Conservation (phyloP, 2,329 filamentous ascomycete species). For the Gaeumannomyces tritici region DNA sequence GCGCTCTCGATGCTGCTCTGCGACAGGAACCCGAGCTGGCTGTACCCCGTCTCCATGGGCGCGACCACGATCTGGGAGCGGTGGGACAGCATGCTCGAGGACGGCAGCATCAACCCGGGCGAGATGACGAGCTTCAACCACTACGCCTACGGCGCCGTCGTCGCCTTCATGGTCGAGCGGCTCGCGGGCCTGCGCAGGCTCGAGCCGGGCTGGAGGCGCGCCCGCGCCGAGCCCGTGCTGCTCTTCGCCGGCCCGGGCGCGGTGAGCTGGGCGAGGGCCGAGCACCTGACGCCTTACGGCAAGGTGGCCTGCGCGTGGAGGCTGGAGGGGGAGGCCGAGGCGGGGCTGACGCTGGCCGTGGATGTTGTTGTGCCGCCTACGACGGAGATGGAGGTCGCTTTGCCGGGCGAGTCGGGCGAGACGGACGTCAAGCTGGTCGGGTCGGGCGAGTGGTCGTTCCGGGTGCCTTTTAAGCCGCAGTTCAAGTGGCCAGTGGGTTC, state of each 20-base stretch:
- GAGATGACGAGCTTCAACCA: constrained; percentile 32
- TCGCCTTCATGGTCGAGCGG: constrained; percentile 24
- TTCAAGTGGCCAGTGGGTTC: neutral
- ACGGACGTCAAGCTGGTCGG: neutral
- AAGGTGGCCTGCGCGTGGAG: constrained; percentile 18
- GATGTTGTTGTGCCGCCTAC: neutral
- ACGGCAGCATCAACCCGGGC: constrained; percentile 25
- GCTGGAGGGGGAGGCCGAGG: constrained; percentile 7
- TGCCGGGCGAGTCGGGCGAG: neutral
- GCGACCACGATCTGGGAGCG: constrained; percentile 31
- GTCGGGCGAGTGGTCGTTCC: neutral
- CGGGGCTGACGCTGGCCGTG: neutral
- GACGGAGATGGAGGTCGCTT: neutral
- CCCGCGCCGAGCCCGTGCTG: constrained; percentile 17
- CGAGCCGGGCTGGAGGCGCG: constrained; percentile 19
- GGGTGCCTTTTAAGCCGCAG: neutral
- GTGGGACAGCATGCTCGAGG: constrained; percentile 27
- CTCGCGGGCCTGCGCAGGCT: constrained; percentile 20
- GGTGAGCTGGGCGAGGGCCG: constrained; percentile 8
- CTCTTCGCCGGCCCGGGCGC: constrained; percentile 15
- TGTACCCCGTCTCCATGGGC: constrained; percentile 27
- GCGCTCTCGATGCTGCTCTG: constrained; percentile 20
- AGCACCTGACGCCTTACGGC: constrained; percentile 22
- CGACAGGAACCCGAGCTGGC: constrained; percentile 21
- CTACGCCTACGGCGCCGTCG: constrained; percentile 28